Conservation (phyloP, 1,139 yeast species). For the Candida dubliniensis region DNA sequence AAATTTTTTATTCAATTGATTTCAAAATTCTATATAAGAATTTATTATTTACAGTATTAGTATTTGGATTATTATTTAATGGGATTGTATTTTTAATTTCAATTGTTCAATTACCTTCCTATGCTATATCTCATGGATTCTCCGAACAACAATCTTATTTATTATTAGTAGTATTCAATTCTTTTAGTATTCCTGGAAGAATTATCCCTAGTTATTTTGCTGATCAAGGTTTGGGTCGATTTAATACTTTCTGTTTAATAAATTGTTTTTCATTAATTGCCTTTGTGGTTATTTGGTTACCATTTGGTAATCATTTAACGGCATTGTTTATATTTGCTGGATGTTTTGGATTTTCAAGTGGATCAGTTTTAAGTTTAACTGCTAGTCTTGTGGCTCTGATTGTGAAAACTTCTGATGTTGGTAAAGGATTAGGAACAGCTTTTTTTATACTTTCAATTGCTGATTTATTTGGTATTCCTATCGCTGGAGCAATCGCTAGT, state of each 20-base stretch:
- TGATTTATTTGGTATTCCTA: slow-evolving; percentile 35
- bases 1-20: slow-evolving; percentile 27
- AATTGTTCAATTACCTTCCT: slow-evolving; percentile 28
- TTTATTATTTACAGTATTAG: slow-evolving; percentile 26
- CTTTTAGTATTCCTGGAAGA: slow-evolving; percentile 31
- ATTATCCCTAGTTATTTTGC: slow-evolving; percentile 30
- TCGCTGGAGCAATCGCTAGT: slow-evolving; percentile 37
- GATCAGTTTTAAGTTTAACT: slow-evolving; percentile 29
- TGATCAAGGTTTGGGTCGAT: slow-evolving; percentile 29
- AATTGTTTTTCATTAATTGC: slow-evolving; percentile 21
- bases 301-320: slow-evolving; percentile 25
- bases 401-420: slow-evolving; percentile 29
- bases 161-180: slow-evolving; percentile 29
- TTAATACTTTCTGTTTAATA: slow-evolving; percentile 27
- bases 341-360: slow-evolving; percentile 31
- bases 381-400: slow-evolving; percentile 35
- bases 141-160: slow-evolving; percentile 22
- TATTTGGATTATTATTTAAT: slow-evolving; percentile 31
- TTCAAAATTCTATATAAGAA: slow-evolving; percentile 25
- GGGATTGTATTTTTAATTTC: slow-evolving; percentile 30
- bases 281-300: slow-evolving; percentile 28
- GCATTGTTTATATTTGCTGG: slow-evolving; percentile 32
- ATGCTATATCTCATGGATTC: slow-evolving; percentile 29
- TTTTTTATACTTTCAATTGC: slow-evolving; percentile 34
- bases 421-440: slow-evolving; percentile 33